Evolutionary conservation across 192 early-diverging fungal genomes (phyloP).

Genomic region (Phycomyces blakesleeanus): DNA sequence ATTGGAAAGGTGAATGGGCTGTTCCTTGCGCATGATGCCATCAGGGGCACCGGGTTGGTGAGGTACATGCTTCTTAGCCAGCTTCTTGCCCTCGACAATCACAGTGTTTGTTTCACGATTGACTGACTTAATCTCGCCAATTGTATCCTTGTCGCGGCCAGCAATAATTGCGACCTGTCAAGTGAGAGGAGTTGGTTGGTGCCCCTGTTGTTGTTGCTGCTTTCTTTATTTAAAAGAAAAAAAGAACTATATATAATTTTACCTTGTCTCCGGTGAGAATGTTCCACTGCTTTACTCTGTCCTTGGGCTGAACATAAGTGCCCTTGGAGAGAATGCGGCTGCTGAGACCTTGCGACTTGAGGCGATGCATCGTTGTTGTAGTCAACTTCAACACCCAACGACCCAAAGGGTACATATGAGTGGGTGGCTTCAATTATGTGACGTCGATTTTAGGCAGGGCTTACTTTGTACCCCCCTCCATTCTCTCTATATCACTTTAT

Average conservation of each 20-base stretch:
- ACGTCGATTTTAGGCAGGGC: neutral
- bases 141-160: constrained; percentile 38
- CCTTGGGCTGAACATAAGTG: constrained; percentile 35
- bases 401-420: constrained; percentile 12
- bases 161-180: constrained; percentile 38
- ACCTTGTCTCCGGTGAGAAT: constrained; percentile 42
- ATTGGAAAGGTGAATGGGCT: constrained; percentile 46
- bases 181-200: neutral
- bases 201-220: too few relatives aligned
- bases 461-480: neutral
- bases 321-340: constrained; percentile 21
- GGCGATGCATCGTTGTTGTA: constrained; percentile 32
- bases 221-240: too few relatives aligned
- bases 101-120: constrained; percentile 30
- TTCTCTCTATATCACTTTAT: too few relatives aligned
- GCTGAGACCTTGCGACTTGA: constrained; percentile 34
- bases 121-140: constrained; percentile 38
- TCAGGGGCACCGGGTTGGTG: constrained; percentile 35
- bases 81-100: constrained; percentile 36
- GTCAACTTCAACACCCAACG: constrained; percentile 2
- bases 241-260: too few relatives aligned
- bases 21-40: constrained; percentile 33
- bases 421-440: constrained; percentile 5
- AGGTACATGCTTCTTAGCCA: constrained; percentile 41
- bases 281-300: constrained; percentile 33